phyloP scores from a whole-genome alignment of 306 rosid species.

The Cicer bijugum region DNA sequence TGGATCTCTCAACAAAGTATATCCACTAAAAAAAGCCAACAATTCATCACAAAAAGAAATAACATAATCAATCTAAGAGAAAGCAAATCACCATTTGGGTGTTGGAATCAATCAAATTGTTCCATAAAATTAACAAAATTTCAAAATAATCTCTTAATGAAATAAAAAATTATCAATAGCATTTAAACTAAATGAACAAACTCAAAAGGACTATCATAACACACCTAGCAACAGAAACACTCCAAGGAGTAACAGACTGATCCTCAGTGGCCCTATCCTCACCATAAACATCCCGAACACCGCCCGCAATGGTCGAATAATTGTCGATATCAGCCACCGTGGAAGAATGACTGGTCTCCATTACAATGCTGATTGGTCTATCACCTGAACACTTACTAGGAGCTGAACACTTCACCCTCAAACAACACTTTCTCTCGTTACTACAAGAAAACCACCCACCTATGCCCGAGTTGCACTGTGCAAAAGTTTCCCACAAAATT shows the following conservation, averaged over 20 bases:
- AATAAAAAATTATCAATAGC: neutral
- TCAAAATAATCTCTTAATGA: neutral
- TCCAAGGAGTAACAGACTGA: slow-evolving; percentile 85
- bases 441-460: slow-evolving; percentile 45
- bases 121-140: neutral
- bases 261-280: slow-evolving; percentile 82
- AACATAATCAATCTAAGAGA: neutral
- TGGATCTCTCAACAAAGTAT: slow-evolving; percentile 85
- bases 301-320: slow-evolving; percentile 51
- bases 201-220: slow-evolving; percentile 4
- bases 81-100: neutral
- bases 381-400: slow-evolving; percentile 29
- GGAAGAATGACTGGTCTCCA: slow-evolving; percentile 52
- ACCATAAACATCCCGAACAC: slow-evolving; percentile 70
- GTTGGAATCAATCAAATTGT: neutral
- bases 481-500: slow-evolving; percentile 4
- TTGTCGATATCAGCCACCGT: slow-evolving; percentile 54
- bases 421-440: slow-evolving; percentile 46
- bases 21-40: slow-evolving; percentile 62
- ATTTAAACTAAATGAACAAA: neutral
- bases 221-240: slow-evolving; percentile 84
- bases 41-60: slow-evolving; percentile 1
- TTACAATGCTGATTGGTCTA: slow-evolving; percentile 50
- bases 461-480: slow-evolving; percentile 57
- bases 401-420: slow-evolving; percentile 57